These are phyloP conservation scores for Sabuloglossum arenarium DNA, from an alignment of 495 filamentous ascomycete species.

Conservation along the genomic window DNA sequence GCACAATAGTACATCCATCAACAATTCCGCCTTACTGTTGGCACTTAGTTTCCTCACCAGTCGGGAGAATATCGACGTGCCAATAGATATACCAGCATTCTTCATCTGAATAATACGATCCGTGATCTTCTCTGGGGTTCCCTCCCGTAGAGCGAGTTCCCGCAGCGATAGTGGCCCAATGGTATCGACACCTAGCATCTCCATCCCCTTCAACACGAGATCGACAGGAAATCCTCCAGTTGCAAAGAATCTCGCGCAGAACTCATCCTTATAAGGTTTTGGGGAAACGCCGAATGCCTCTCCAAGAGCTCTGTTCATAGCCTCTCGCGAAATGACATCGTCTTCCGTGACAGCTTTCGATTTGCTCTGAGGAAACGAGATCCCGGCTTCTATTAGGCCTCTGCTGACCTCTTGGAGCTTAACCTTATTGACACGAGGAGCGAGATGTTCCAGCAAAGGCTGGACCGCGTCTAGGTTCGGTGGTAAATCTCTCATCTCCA, in stretches of 20 bases:
- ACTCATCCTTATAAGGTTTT: constrained; percentile 33
- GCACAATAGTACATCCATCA: constrained; percentile 37
- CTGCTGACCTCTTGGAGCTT: constrained; percentile 7
- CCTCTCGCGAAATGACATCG: constrained; percentile 14
- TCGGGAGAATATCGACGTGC: constrained; percentile 33
- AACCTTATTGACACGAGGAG: constrained; percentile 14
- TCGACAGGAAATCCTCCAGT: constrained; percentile 45
- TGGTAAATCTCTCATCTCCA: constrained; percentile 29
- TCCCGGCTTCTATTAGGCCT: constrained; percentile 11
- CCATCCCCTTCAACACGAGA: constrained; percentile 38
- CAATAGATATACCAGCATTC: constrained; percentile 34
- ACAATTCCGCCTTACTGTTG: constrained; percentile 30
- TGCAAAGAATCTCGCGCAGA: constrained; percentile 53
- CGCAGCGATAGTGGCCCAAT: constrained; percentile 56
- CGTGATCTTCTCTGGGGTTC: constrained; percentile 28
- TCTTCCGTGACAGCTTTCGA: neutral
- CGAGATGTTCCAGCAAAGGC: constrained; percentile 22
- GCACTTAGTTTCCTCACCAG: constrained; percentile 35
- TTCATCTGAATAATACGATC: constrained; percentile 33
- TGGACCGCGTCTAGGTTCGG: constrained; percentile 13
- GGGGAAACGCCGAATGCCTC: constrained; percentile 24
- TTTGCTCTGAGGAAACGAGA: constrained; percentile 7
- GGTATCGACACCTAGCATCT: constrained; percentile 37
- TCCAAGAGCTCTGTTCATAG: constrained; percentile 22
- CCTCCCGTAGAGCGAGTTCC: constrained; percentile 42